These are phyloP conservation scores for Cryptococcus sp. DNA, from an alignment of 1,284 basidiomycete genomes.

Conservation along the genomic window DNA sequence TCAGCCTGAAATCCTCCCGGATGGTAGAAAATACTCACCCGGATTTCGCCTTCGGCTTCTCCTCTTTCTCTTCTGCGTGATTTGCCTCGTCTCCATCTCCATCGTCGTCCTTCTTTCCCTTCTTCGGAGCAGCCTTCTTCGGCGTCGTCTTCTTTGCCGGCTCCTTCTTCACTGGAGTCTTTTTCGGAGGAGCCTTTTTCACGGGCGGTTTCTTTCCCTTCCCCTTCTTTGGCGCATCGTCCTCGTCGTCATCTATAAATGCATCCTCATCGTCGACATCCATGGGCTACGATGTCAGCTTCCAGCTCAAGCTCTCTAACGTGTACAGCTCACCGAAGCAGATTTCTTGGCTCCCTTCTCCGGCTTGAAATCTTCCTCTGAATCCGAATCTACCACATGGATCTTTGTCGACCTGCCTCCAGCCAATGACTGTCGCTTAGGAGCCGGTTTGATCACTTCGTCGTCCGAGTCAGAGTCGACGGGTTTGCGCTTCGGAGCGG, in stretches of 20 bases:
- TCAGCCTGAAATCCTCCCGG: background rate
- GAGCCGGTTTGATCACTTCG: slow-evolving; percentile 34
- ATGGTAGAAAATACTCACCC: slow-evolving; percentile 27
- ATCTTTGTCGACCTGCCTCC: slow-evolving; percentile 18
- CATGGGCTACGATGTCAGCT: slow-evolving; percentile 15
- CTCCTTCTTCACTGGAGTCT: slow-evolving; percentile 11
- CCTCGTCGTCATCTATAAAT: slow-evolving; percentile 16
- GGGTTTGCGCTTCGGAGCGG: slow-evolving; percentile 14
- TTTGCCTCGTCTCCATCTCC: slow-evolving; percentile 13
- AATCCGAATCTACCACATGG: slow-evolving; percentile 28
- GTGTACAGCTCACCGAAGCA: slow-evolving; percentile 7
- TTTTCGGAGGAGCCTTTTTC: slow-evolving; percentile 13
- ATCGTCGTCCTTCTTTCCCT: slow-evolving; percentile 11
- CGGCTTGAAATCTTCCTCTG: slow-evolving; percentile 21
- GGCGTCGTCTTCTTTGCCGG: slow-evolving; percentile 17
- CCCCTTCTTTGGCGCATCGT: slow-evolving; percentile 22
- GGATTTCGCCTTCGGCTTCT: slow-evolving; percentile 36
- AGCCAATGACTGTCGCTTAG: slow-evolving; percentile 34
- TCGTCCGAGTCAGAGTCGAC: slow-evolving; percentile 12
- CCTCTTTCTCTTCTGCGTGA: slow-evolving; percentile 6
- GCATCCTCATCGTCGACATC: slow-evolving; percentile 21
- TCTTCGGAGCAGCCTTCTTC: slow-evolving; percentile 10
- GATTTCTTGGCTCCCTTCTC: slow-evolving; percentile 15
- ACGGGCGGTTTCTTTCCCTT: slow-evolving; percentile 28
- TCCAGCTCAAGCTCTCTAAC: background rate